Evolutionary conservation across 257 asterid species (phyloP), one percentile per base, ranked within the genome.

Genomic region (Fraxinus cuspidata): DNA sequence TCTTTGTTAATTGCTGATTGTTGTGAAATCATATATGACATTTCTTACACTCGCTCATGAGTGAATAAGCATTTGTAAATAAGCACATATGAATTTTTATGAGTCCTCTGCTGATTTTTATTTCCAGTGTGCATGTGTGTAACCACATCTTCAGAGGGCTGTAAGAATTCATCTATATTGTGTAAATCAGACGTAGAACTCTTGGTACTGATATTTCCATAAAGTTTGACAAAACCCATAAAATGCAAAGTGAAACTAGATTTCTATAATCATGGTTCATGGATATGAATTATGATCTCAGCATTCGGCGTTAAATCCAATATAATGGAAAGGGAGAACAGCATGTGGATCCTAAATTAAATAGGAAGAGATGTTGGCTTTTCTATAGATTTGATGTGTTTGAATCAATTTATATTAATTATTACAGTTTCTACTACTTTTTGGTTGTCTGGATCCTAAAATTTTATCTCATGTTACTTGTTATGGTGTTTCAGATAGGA

Each of bases 401-500:
- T 21, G 66, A 35, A 53, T 60, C 16, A 23, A 60, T 60, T 9
- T 60, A 9, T 60, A 11, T 60, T 60, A 60, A 8, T 80, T 51
- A 18, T 37, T 3, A 44, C 63, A 9, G 66, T 18, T 42, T 65
- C 69, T 27, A 7, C 42, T 37, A 74, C 60, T 73, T 79, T 31
- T 28, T 40, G 56, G 29, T 27, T 18, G 35, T 11, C 31, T 11
- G 77, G 73, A 35, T 74, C 79, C 10, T 51, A 64, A 72, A 38
- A 58, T 67, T 34, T 5, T 66, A 76, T 63, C 27, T 75, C 66
- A 8, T 74, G 60, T 67, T 75, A 35, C 70, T 11, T 63, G 58
- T 74, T 74, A 16, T 77, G 73, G 19, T 72, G 71, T 34, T 79
- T 80, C 89, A 94, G 97, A 81, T 90, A 18, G 97, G 98, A 77